Base-by-base conservation (phyloP, 2,329 filamentous ascomycete species). In the Xylaria sp. region DNA sequence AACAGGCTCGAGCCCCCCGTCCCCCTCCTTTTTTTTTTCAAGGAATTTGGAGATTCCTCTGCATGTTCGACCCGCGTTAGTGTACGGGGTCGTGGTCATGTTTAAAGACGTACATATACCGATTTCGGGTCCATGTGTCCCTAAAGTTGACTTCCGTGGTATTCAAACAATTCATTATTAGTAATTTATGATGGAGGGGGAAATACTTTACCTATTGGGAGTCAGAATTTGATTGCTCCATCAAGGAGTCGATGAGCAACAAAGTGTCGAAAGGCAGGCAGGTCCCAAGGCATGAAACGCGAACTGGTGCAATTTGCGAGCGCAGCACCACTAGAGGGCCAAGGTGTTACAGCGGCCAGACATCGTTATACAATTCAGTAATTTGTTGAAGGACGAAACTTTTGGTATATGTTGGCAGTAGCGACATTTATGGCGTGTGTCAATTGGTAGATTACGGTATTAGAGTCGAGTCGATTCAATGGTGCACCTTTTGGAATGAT, bases 401-500 rank as follows among this genome's bases (percentile, higher is more conserved):
- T 63, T 49, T 57, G 56, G 49, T 51, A 53, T 57, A 31, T 60
- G 59, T 49, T 65, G 62, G 25, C 54, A 63, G 67, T 61, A 70
- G 68, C 71, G 70, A 68, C 62, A 72, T 63, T 64, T 62, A 69
- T 69, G 68, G 72, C 69, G 69, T 68, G 64, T 59, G 57, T 67
- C 47, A 63, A 70, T 21, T 67, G 71, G 68, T 64, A 69, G 42
- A 72, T 75, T 75, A 75, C 73, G 72, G 68, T 66, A 70, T 68
- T 69, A 73, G 61, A 73, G 71, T 74, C 72, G 71, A 69, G 67
- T 73, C 73, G 73, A 72, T 67, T 74, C 68, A 72, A 73, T 70
- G 74, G 72, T 76, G 73, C 73, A 75, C 73, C 73, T 72, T 72
- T 68, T 70, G 63, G 73, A 73, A 75, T 75, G 73, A 75, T 76